These are phyloP conservation scores for Fusarium mundagurra DNA, from an alignment of 2,329 filamentous ascomycete genomes.

Conservation along the genomic window DNA sequence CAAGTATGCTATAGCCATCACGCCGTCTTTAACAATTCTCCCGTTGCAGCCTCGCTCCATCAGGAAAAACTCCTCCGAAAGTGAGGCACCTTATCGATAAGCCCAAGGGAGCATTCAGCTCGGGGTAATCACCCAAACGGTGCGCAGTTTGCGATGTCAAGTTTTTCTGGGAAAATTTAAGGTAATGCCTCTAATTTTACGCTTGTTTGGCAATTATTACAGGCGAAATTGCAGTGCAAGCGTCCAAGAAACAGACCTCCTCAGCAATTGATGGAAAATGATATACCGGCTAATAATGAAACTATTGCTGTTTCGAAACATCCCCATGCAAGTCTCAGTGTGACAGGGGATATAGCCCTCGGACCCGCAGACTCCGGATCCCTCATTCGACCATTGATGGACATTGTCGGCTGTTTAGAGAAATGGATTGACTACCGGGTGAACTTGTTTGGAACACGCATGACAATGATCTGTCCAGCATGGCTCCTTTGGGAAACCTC, in stretches of 20 bases:
- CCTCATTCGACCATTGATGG: conserved; percentile 1
- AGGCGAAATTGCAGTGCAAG: conserved; percentile 9
- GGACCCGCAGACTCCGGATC: conserved; percentile 18
- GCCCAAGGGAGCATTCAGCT: neutral
- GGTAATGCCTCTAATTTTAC: neutral
- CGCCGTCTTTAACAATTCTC: neutral
- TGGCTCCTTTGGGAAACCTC: neutral
- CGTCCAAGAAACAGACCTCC: neutral
- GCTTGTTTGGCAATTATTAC: neutral
- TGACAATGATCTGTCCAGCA: neutral
- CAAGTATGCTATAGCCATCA: neutral
- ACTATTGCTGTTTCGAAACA: conserved; percentile 23
- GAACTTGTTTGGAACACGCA: conserved; percentile 1
- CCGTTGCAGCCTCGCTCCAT: neutral
- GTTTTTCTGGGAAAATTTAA: neutral
- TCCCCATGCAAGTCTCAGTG: neutral
- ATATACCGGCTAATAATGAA: conserved; percentile 7
- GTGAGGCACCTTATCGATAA: neutral
- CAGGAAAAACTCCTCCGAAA: neutral
- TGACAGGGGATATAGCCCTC: neutral
- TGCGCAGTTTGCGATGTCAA: neutral
- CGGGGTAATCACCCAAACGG: neutral
- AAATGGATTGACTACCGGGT: neutral
- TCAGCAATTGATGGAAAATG: conserved; percentile 7
- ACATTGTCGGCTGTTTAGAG: neutral